These are phyloP conservation scores for Cercospora brassicicola DNA, from an alignment of 2,329 filamentous ascomycete genomes.

Conservation along the genomic window DNA sequence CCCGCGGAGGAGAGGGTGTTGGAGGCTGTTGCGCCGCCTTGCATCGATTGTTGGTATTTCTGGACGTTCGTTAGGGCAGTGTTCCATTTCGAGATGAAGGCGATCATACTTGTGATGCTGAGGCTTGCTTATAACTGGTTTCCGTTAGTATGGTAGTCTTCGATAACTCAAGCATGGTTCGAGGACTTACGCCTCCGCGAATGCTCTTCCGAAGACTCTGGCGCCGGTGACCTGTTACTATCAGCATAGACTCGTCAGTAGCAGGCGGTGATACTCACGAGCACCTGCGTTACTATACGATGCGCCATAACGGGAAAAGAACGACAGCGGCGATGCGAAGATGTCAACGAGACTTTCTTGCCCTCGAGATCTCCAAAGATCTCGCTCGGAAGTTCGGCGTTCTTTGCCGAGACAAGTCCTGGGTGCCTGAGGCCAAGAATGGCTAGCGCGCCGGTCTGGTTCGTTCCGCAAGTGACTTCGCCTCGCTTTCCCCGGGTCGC, in stretches of 20 bases:
- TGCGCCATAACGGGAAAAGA: constrained; percentile 61
- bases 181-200: constrained; percentile 67
- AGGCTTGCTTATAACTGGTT: constrained; percentile 76
- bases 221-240: constrained; percentile 65
- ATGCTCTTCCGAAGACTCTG: constrained; percentile 88
- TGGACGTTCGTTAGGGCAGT: constrained; percentile 53
- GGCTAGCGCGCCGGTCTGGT: too few species aligned
- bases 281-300: constrained; percentile 89
- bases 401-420: neutral
- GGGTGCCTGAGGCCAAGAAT: constrained; percentile 4
- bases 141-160: constrained; percentile 8
- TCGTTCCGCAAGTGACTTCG: too few species aligned
- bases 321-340: constrained; percentile 13
- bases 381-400: constrained; percentile 14
- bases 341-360: constrained; percentile 9
- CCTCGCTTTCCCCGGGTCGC: neutral
- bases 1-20: constrained; percentile 65
- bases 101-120: constrained; percentile 59
- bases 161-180: neutral
- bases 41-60: constrained; percentile 38
- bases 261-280: constrained; percentile 44
- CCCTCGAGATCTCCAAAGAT: constrained; percentile 19
- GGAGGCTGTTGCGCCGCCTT: constrained; percentile 38
- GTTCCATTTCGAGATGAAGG: neutral
- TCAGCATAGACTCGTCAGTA: constrained; percentile 5